Base-by-base conservation (phyloP, 2,329 filamentous ascomycete genomes). In the Alternaria metachromatica region DNA sequence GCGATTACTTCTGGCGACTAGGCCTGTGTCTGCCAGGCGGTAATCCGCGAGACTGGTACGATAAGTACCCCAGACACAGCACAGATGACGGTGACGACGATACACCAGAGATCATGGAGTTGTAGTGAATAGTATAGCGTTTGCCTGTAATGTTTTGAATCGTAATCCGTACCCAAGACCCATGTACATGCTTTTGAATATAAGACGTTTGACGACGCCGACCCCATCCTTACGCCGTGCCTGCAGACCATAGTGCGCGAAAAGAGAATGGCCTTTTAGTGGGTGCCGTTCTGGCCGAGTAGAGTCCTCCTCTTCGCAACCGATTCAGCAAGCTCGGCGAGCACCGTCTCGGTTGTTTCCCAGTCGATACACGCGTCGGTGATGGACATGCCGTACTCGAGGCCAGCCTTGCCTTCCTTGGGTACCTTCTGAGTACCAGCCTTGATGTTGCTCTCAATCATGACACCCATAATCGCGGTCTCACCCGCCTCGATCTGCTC, bases 401-500 rank as follows among this genome's bases (percentile, higher is more conserved):
- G 87, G 33, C 90, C 94, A 9, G 87, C 85, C 81, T 92, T 93
- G 77, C 94, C 95, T 82, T 97, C 93, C 59, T 89, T 86, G 33
- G 94, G 93, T 4, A 97, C 93, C 82, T 97, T 97, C 80, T 99
- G 96, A 82, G 87, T 92, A 71, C 94, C 94, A 84, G 97, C 95
- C 75, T 95, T 91, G 83, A 98, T 96, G 81, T 98, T 92, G 81
- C 92, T 96, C 85, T 99, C 96, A 76, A 99, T 97, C 96, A 99
- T 99, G 64, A 98, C 93, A 75, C 96, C 96, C 89, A 97, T 95
- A 76, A 99, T 96, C 53, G 86, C 91, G 4, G 87, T 87, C 84
- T 98, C 95, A 37, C 96, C 96, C 62, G 87, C 88, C 58, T 90
- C 86, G 64, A 99, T 92, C 83, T 99, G 96, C 76, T 92, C 89